Conservation (phyloP, 2,329 filamentous ascomycete species). For the Cordyceps fumosorosea region DNA sequence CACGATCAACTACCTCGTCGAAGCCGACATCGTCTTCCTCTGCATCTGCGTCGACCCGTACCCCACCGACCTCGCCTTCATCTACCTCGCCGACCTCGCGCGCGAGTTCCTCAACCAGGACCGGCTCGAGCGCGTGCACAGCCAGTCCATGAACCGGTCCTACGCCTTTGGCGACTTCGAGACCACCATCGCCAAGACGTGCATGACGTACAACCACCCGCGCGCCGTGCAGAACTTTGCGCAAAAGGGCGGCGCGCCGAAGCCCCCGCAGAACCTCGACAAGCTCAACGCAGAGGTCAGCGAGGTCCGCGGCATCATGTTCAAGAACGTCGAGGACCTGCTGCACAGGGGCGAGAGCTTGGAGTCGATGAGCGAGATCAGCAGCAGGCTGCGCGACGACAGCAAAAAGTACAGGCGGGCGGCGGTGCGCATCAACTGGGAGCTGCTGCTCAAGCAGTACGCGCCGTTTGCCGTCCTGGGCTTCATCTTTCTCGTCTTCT, state of each 20-base stretch:
- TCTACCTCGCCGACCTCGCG: conserved; percentile 88
- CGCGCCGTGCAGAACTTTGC: conserved; percentile 79
- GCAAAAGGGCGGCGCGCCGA: no score
- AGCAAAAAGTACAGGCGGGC: conserved; percentile 90
- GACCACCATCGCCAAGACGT: conserved; percentile 89
- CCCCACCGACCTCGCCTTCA: conserved; percentile 96
- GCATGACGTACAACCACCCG: conserved; percentile 88
- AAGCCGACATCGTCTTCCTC: conserved; percentile 78
- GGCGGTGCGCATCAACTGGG: conserved; percentile 96
- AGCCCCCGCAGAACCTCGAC: conserved; percentile 70
- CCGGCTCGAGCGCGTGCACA: conserved; percentile 64
- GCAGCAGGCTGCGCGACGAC: conserved; percentile 78
- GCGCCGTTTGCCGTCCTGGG: conserved; percentile 79
- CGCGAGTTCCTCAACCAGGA: conserved; percentile 89
- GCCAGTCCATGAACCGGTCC: conserved; percentile 63
- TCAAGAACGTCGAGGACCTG: conserved; percentile 98
- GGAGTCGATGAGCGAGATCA: conserved; percentile 96
- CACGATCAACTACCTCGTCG: conserved; percentile 85
- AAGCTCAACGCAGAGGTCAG: conserved; percentile 67
- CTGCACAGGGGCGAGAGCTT: conserved; percentile 90
- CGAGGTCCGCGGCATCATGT: conserved; percentile 98
- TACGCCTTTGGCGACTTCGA: conserved; percentile 99
- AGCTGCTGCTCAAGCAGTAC: conserved; percentile 92
- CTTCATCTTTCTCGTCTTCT: conserved; percentile 75
- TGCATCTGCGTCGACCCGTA: conserved; percentile 91